Percentiles rank a stretch among this genome's conserved stretches.
Conservation (phyloP, 2,329 filamentous ascomycete species). For the Cytospora mali region DNA sequence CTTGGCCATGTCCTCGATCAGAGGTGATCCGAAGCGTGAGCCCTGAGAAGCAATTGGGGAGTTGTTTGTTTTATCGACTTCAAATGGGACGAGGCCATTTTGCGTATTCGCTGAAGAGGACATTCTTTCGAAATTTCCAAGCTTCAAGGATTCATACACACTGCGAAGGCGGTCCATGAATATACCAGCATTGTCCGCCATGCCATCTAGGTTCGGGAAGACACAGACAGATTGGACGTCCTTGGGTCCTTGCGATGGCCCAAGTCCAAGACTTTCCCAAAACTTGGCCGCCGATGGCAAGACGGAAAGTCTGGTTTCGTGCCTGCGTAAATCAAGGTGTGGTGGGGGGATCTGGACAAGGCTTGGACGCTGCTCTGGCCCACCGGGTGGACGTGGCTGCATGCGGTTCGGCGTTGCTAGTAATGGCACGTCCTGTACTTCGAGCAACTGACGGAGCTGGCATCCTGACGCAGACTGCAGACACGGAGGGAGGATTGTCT, state of each 20-base stretch:
- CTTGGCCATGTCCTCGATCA: slow-evolving; percentile 52
- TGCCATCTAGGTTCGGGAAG: slow-evolving; percentile 66
- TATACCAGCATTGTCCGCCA: slow-evolving; percentile 60
- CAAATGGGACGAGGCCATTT: slow-evolving; percentile 53
- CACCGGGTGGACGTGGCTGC: slow-evolving; percentile 50
- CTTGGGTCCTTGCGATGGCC: slow-evolving; percentile 71
- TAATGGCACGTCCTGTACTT: slow-evolving; percentile 60
- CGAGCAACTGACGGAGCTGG: slow-evolving; percentile 54
- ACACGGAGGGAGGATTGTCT: slow-evolving; percentile 47
- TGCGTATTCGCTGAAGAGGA: slow-evolving; percentile 42
- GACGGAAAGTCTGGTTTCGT: slow-evolving; percentile 70
- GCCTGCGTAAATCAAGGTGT: slow-evolving; percentile 71
- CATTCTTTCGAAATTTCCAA: slow-evolving; percentile 66
- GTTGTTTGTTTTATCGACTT: slow-evolving; percentile 49
- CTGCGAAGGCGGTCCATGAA: slow-evolving; percentile 71
- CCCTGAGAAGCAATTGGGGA: slow-evolving; percentile 45
- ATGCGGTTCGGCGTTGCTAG: slow-evolving; percentile 55
- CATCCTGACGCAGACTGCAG: slow-evolving; percentile 47
- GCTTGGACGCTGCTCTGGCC: slow-evolving; percentile 53
- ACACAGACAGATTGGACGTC: slow-evolving; percentile 72
- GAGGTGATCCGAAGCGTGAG: slow-evolving; percentile 47
- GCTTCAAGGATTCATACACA: slow-evolving; percentile 72
- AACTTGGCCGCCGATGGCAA: slow-evolving; percentile 75
- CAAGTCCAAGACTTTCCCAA: slow-evolving; percentile 79
- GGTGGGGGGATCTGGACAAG: slow-evolving; percentile 68